These are phyloP conservation scores for Lactifluus piperatus DNA, from an alignment of 768 basidiomycete species.

Conservation along the genomic window DNA sequence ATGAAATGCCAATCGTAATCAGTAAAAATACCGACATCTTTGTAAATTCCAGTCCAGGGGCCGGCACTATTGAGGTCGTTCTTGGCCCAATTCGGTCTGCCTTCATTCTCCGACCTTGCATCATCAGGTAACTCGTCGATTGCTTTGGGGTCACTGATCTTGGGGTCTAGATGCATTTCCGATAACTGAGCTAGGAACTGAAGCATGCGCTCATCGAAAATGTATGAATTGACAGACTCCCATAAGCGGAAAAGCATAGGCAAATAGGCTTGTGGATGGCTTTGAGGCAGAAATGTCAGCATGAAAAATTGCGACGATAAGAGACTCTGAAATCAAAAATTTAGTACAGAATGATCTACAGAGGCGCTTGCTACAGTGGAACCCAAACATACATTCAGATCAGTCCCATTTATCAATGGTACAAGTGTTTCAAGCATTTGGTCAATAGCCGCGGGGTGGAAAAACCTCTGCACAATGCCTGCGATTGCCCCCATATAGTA, in stretches of 20 bases:
- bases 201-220: constrained; percentile 86
- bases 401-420: constrained; percentile 66
- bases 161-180: constrained; percentile 74
- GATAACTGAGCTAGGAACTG: constrained; percentile 70
- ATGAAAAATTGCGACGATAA: constrained; percentile 81
- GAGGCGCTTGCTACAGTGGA: background rate
- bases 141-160: constrained; percentile 62
- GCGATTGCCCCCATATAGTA: constrained; percentile 72
- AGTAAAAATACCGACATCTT: constrained; percentile 71
- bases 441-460: constrained; percentile 77
- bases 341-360: constrained; percentile 5
- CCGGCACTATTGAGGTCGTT: constrained; percentile 33
- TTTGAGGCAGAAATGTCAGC: constrained; percentile 75
- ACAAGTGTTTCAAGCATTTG: constrained; percentile 87
- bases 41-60: constrained; percentile 44
- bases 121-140: constrained; percentile 63
- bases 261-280: constrained; percentile 77
- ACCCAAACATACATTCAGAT: constrained; percentile 52
- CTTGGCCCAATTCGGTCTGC: constrained; percentile 45
- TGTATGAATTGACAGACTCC: constrained; percentile 83
- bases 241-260: constrained; percentile 80
- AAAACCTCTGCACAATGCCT: constrained; percentile 66
- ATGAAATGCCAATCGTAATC: constrained; percentile 77
- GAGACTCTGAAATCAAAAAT: constrained; percentile 40
- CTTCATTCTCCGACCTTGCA: constrained; percentile 53